These are phyloP conservation scores for Cornus controversa DNA, from an alignment of 148 eudicot genomes.

Conservation along the genomic window DNA sequence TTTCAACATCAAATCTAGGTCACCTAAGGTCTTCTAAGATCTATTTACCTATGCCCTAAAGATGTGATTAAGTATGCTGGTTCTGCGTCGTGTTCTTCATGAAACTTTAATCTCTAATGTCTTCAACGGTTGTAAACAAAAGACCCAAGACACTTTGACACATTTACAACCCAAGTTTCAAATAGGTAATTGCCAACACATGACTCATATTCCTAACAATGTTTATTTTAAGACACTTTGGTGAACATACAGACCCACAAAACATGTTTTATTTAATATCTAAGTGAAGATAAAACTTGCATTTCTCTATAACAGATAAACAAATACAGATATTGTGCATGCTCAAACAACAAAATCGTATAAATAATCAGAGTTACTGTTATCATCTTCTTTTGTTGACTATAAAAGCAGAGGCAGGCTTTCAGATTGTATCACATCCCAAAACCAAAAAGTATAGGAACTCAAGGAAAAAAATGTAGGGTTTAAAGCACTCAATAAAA, in stretches of 20 bases:
- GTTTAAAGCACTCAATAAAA: neutral
- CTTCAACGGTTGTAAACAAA: too few species aligned
- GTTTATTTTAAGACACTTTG: neutral
- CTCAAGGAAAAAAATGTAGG: neutral
- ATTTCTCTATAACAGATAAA: neutral
- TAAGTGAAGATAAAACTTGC: too few species aligned
- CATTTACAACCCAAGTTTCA: too few species aligned
- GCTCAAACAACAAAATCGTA: neutral
- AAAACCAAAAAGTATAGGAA: neutral
- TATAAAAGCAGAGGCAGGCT: neutral
- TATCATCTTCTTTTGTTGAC: too few species aligned
- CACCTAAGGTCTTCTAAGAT: too few species aligned
- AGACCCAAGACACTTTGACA: too few species aligned
- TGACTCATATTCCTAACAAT: neutral
- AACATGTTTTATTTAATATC: too few species aligned
- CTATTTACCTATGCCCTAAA: too few species aligned
- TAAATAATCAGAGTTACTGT: neutral
- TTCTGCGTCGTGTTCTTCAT: too few species aligned
- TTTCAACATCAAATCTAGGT: too few species aligned
- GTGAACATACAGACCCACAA: neutral
- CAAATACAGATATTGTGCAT: neutral
- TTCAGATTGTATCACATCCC: neutral
- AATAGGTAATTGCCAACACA: neutral
- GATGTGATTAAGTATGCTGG: too few species aligned
- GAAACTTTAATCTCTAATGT: too few species aligned